Base-by-base conservation (phyloP, 352 stramenopile genomes). In the Phytophthora foliorum region DNA sequence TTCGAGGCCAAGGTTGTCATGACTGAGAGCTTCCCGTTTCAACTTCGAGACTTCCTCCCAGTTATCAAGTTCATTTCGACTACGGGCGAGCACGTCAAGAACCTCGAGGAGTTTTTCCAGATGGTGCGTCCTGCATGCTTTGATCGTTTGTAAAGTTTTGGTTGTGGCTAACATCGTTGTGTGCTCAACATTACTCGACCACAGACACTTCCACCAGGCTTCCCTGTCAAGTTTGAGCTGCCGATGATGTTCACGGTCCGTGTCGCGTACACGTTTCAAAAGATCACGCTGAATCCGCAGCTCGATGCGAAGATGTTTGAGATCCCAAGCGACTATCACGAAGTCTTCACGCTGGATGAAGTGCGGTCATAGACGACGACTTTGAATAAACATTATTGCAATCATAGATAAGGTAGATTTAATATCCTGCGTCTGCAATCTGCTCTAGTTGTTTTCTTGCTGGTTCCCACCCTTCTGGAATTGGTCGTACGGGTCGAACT, bases 191-290 rank as follows among this genome's bases (percentile, higher is more conserved):
- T 19, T 21, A 19, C 36, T 54, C 24, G 51, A 49, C 19, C 57
- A 7, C 31, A 94, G 86, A 93, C 84, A 86, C 75, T 95, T n/a
- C 87, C 87, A 4, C 79, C 85, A 16, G 87, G 87, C 0, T 95
- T 93, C 59, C 87, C 87, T 16, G 83, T 93, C 34, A 88, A 88
- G 53, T 95, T 95, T 63, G 85, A 95, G 45, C 55, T 95, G 42
- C 87, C 87, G 8, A 93, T 93, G 81, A 86, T 92, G 74, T 90
- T 93, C 54, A 95, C 85, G 2, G 77, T 95, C 10, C 84, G 82
- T 36, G 81, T 84, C n/a, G 86, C 85, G 16, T 95, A 93, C 72
- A 93, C 85, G 48, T 95, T 95, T 64, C 82, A 91, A 54, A 91
- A 84, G 25, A 84, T 90, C 27, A 75, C 75, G 25, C 56, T 93